A percentile compares a stretch with the other conserved stretches of the same genome.
Conservation (phyloP, 768 basidiomycete genomes). For the Rhodocollybia butyracea region DNA sequence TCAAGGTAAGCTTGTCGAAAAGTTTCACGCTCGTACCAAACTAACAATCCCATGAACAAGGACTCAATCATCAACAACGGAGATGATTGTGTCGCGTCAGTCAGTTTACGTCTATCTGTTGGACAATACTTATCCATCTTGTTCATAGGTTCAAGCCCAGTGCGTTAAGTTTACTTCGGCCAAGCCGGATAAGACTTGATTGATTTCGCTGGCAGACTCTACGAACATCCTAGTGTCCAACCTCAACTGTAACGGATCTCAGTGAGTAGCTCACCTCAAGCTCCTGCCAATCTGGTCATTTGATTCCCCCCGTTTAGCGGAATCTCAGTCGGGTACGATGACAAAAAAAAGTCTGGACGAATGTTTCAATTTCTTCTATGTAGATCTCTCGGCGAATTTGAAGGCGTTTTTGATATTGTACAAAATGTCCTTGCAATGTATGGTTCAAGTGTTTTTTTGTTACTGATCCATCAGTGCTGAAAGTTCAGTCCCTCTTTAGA, state of each 20-base stretch:
- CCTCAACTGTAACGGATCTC: conserved; percentile 57
- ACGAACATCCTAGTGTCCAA: conserved; percentile 58
- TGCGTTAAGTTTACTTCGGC: conserved; percentile 13
- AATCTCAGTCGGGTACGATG: conserved; percentile 49
- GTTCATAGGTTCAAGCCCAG: conserved; percentile 60
- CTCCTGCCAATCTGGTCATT: too few relatives aligned
- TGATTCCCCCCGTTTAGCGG: too few relatives aligned
- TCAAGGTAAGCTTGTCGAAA: too few relatives aligned
- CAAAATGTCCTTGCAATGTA: conserved; percentile 54
- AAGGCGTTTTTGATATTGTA: conserved; percentile 55
- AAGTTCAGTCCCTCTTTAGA: conserved; percentile 25
- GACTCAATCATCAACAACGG: conserved; percentile 52
- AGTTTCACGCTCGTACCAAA: too few relatives aligned
- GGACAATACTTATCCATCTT: too few relatives aligned
- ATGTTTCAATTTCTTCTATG: neutral
- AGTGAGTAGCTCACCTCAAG: conserved; percentile 37
- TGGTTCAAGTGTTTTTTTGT: conserved; percentile 11
- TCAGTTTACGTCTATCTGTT: too few relatives aligned
- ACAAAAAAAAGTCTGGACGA: neutral
- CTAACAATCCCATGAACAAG: too few relatives aligned
- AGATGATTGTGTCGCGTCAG: conserved; percentile 60
- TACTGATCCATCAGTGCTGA: neutral
- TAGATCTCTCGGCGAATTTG: conserved; percentile 57
- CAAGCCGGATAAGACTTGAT: neutral
- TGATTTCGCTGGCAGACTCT: conserved; percentile 27